Evolutionary conservation across 495 filamentous ascomycete species (phyloP), one percentile per base, ranked within the genome.

Genomic region (Penicillium crystallinum): DNA sequence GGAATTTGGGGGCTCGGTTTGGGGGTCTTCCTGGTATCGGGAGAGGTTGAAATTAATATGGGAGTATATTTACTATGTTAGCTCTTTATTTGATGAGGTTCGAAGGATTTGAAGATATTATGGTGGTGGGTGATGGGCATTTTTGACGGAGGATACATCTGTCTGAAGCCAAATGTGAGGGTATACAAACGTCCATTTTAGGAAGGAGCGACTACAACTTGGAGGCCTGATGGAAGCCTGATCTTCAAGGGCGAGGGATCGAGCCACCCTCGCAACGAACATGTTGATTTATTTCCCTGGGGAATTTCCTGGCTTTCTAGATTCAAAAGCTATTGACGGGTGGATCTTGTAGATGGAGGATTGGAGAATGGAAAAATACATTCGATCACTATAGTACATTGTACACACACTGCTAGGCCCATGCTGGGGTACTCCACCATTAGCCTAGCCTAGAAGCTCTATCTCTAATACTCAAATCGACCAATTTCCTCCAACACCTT

Each of bases 401-500:
- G 38, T 40, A 22, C n/a, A 43, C 23, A 18, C 40, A 2, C 17
- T 39, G 23, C 46, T 29, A 21, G 19, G 7, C 7, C 35, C 10
- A n/a, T 10, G 14, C 23, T 9, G 15, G n/a, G 23, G 7, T 27
- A 27, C 23, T 27, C 23, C 11, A 30, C 17, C n/a, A n/a, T n/a
- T n/a, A n/a, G 1, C 10, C 19, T n/a, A 2, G 30, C n/a, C 7
- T n/a, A n/a, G n/a, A 21, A 4, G 19, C 33, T 6, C 38, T 38
- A 22, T 19, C 4, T 30, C 33, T 54, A 21, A 46, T 52, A 53
- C n/a, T 54, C 54, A 27, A 60, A 55, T 23, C 44, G 60, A 2
- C 86, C 86, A 64, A 90, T 77, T 61, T 86, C 86, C 45, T 75
- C 71, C 14, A 89, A 79, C 19, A 93, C 81, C 45, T 81, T 80